Percentiles rank a stretch among this genome's conserved stretches.
phyloP scores from a whole-genome alignment of 2,329 filamentous ascomycete genomes.

The Pseudocercospora cruenta region DNA sequence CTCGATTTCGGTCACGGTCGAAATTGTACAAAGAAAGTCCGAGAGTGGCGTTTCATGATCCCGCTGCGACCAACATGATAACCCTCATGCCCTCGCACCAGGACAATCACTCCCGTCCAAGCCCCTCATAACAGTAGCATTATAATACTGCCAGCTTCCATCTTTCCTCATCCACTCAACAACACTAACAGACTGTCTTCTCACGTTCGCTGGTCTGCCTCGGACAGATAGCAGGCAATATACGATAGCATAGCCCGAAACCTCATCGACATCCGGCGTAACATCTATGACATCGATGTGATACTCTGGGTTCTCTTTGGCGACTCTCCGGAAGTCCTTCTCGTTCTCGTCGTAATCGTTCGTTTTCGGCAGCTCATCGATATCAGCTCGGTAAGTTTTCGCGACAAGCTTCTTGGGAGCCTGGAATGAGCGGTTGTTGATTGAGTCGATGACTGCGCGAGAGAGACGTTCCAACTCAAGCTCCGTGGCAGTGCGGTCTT shows the following conservation, averaged over 20 bases:
- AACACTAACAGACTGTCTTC: slow-evolving; percentile 15
- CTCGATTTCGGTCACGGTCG: no score
- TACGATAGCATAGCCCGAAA: slow-evolving; percentile 18
- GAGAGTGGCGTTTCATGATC: no score
- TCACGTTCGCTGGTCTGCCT: slow-evolving; percentile 15
- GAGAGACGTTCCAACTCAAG: slow-evolving; percentile 15
- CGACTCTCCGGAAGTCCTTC: slow-evolving; percentile 7
- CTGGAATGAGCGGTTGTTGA: slow-evolving; percentile 18
- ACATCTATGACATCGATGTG: slow-evolving; percentile 19
- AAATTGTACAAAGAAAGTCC: no score
- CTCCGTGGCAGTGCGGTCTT: not conserved
- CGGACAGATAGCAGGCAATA: slow-evolving; percentile 18
- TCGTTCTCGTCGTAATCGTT: slow-evolving; percentile 12
- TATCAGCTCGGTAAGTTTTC: slow-evolving; percentile 14
- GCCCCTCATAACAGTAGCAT: slow-evolving; percentile 18
- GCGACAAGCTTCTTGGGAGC: slow-evolving; percentile 14
- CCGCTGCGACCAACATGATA: no score
- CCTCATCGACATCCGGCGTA: slow-evolving; percentile 18
- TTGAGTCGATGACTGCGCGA: slow-evolving; percentile 14
- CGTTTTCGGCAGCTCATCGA: slow-evolving; percentile 16
- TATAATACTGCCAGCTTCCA: slow-evolving; percentile 19
- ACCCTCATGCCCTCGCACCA: not conserved
- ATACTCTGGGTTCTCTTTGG: slow-evolving; percentile 15
- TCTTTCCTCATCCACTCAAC: slow-evolving; percentile 21
- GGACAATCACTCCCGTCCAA: slow-evolving; percentile 11